Evolutionary conservation across 345 rosid genomes (phyloP), one percentile per base, ranked within the genome.

Genomic region (Raphanus raphanistrum): DNA sequence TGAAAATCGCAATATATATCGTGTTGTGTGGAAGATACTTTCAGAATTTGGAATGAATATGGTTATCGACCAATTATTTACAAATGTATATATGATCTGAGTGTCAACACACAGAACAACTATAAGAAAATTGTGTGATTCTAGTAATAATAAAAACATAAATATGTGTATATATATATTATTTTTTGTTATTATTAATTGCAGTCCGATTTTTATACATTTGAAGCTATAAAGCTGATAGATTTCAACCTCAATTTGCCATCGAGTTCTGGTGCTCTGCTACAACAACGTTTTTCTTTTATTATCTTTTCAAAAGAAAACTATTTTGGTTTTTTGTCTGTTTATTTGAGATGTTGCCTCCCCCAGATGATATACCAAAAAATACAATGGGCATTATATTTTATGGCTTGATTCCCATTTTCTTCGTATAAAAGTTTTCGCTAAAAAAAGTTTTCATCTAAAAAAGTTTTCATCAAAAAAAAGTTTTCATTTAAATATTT

Each of bases 281-380:
- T 35, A 64, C 63, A 36, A 32, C 3, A 36, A 74, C 41, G 21
- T 61, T 26, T 64, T 36, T 15, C 17, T 33, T 62, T 26, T 57
- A 9, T 57, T 26, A 63, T 33, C 26, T 33, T 33, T 63, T 8
- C 27, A 33, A 8, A 26, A 15, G 36, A 52, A 72, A 68, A 25
- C 2, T 8, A 11, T 31, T 12, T 32, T 8, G 2, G 0, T 52
- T 45, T 73, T 64, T 68, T 68, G 69, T 38, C 26, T 76, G 70
- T 69, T 68, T 50, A 45, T 62, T 33, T 15, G 64, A 41, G 80
- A 62, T 70, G 75, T 70, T 70, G 80, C 75, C 80, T 76, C 5
- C 80, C 75, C 70, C 64, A 35, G 70, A 76, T 70, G 45, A 69
- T 21, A 35, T 15, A 50, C 25, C 75, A 35, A 26, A 6, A 50